phyloP scores from a whole-genome alignment of 1,284 basidiomycete species.

The Paramarasmius palmivorus region DNA sequence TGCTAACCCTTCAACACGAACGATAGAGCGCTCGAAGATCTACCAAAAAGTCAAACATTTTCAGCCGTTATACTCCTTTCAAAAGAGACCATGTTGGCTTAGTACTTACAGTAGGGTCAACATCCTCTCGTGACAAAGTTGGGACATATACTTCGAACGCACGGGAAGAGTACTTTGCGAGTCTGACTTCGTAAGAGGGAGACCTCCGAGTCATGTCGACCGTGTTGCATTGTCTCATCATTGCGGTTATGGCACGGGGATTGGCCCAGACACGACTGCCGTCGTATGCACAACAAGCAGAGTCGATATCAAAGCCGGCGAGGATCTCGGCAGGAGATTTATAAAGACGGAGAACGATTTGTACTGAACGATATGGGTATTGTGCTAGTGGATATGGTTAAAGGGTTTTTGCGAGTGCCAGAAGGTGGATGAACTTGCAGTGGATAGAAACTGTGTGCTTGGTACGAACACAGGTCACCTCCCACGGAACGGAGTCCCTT shows the following conservation, averaged over 20 bases:
- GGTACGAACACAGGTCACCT: slow-evolving; percentile 63
- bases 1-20: slow-evolving; percentile 54
- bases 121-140: slow-evolving; percentile 42
- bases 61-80: no score
- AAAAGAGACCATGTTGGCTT: no score
- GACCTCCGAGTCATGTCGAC: slow-evolving; percentile 58
- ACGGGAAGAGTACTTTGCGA: slow-evolving; percentile 54
- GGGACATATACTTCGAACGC: slow-evolving; percentile 59
- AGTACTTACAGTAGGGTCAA: slow-evolving; percentile 55
- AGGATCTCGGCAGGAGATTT: slow-evolving; percentile 59
- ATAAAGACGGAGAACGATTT: slow-evolving; percentile 59
- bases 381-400: no score
- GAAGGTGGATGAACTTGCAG: slow-evolving; percentile 33
- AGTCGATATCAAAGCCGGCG: slow-evolving; percentile 63
- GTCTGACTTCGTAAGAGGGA: slow-evolving; percentile 62
- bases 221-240: slow-evolving; percentile 63
- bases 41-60: no score
- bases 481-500: slow-evolving; percentile 62
- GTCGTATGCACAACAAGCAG: slow-evolving; percentile 57
- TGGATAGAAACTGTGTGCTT: slow-evolving; percentile 65
- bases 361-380: slow-evolving; percentile 62
- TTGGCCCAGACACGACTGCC: slow-evolving; percentile 55
- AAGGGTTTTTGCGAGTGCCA: neutral
- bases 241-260: slow-evolving; percentile 53
- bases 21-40: slow-evolving; percentile 61